These are phyloP conservation scores for Xylaria palmicola DNA, from an alignment of 495 filamentous ascomycete species.

Conservation along the genomic window DNA sequence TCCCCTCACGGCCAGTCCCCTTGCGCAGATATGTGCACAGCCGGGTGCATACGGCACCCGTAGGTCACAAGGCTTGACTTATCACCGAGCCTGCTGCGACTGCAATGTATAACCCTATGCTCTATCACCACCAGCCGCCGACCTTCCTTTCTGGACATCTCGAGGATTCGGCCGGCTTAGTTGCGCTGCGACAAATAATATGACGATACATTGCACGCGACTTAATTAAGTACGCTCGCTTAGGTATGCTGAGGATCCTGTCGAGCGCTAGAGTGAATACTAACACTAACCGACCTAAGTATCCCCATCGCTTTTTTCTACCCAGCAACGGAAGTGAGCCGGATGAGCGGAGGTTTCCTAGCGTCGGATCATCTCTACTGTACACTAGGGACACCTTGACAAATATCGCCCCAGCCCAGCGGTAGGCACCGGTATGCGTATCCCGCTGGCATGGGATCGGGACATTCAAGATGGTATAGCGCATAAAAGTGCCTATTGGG, in stretches of 20 bases:
- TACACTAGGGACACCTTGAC: neutral
- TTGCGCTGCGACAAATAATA: neutral
- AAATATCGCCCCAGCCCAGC: neutral
- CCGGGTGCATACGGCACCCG: neutral
- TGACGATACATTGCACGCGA: neutral
- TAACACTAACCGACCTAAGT: too few species aligned
- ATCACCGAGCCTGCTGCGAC: constrained; percentile 29
- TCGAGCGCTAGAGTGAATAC: constrained; percentile 3
- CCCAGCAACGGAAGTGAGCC: neutral
- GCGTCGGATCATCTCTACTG: neutral
- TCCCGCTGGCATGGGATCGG: too few species aligned
- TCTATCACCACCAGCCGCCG: constrained; percentile 27
- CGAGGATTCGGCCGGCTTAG: neutral
- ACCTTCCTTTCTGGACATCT: constrained; percentile 37
- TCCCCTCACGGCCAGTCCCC: neutral
- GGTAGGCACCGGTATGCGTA: too few species aligned
- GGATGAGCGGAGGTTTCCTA: neutral
- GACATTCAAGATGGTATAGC: neutral
- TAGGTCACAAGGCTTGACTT: constrained; percentile 31
- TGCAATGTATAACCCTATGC: constrained; percentile 30
- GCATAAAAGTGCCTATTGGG: neutral
- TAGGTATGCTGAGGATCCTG: constrained; percentile 2
- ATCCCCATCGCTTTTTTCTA: constrained; percentile 5
- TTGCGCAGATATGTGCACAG: neutral
- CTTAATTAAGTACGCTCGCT: neutral